These are phyloP conservation scores for Chaetomiaceae sp. DNA, from an alignment of 2,329 filamentous ascomycete species.

Conservation along the genomic window DNA sequence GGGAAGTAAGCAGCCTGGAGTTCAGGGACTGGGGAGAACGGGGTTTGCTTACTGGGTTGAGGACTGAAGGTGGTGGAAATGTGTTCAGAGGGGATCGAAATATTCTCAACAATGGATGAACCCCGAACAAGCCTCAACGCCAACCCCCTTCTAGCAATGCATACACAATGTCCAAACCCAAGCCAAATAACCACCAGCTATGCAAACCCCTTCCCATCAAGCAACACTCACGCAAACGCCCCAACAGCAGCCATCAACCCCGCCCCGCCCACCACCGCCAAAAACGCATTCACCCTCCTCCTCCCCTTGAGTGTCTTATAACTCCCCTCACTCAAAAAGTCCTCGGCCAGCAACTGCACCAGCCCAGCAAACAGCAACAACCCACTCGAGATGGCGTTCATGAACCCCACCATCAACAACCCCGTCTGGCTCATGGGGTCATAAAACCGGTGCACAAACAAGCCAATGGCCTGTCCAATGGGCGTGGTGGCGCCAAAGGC, in stretches of 20 bases:
- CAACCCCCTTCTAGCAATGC: background rate
- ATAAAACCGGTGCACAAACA: conserved; percentile 73
- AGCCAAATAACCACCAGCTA: background rate
- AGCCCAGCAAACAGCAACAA: conserved; percentile 77
- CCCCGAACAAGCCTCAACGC: background rate
- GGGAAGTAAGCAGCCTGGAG: background rate
- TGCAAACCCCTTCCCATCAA: background rate
- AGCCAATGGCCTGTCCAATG: conserved; percentile 75
- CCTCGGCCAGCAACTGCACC: conserved; percentile 79
- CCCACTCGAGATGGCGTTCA: conserved; percentile 80
- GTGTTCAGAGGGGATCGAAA: too few relatives aligned
- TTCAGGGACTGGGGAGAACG: background rate
- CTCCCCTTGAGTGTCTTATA: conserved; percentile 61
- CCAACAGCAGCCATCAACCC: conserved; percentile 67
- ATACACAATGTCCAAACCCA: too few relatives aligned
- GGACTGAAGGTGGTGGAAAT: too few relatives aligned
- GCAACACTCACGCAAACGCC: conserved; percentile 56
- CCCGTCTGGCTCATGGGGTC: conserved; percentile 73
- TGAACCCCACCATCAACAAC: conserved; percentile 76
- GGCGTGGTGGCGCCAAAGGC: conserved; percentile 76
- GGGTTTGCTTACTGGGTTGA: too few relatives aligned
- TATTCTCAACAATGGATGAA: too few relatives aligned
- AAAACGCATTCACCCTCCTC: conserved; percentile 57
- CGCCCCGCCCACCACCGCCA: conserved; percentile 60
- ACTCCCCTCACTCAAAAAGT: conserved; percentile 74